Conservation (phyloP, 192 early-diverging fungal species). For the Gorgonomyces haynaldii region DNA sequence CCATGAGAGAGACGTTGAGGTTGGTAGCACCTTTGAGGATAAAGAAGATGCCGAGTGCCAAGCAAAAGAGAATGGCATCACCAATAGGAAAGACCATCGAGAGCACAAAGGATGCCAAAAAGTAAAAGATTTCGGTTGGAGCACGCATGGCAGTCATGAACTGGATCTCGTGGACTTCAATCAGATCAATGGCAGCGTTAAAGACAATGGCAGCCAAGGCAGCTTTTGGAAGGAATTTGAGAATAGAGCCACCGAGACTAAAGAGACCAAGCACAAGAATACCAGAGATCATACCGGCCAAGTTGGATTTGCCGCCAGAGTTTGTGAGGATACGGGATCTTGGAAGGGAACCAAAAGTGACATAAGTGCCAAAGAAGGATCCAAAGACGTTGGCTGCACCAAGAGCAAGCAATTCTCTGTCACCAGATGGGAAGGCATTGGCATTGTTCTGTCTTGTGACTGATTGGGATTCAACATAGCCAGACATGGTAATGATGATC, state of each 20-base stretch:
- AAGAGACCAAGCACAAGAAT: constrained; percentile 61
- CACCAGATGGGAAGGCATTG: constrained; percentile 24
- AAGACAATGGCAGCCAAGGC: constrained; percentile 73
- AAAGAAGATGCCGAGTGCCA: constrained; percentile 16
- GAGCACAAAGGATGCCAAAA: constrained; percentile 18
- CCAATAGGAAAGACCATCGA: constrained; percentile 17
- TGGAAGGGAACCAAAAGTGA: constrained; percentile 75
- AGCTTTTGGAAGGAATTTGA: constrained; percentile 66
- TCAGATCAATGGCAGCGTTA: constrained; percentile 66
- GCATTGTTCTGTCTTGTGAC: constrained; percentile 19
- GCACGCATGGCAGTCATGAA: constrained; percentile 49
- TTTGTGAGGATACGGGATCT: constrained; percentile 81
- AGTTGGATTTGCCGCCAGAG: constrained; percentile 68
- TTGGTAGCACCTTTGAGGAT: constrained; percentile 21
- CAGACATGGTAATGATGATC: constrained; percentile 24
- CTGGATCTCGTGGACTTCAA: constrained; percentile 63
- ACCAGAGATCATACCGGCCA: constrained; percentile 62
- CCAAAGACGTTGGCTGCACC: constrained; percentile 27
- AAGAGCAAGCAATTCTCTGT: constrained; percentile 35
- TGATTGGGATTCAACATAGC: constrained; percentile 29
- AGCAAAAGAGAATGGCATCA: constrained; percentile 19
- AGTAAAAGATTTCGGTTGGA: constrained; percentile 11
- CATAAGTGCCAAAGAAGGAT: constrained; percentile 27
- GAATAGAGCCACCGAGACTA: constrained; percentile 54
- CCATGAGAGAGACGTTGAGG: constrained; percentile 21